phyloP scores from a whole-genome alignment of 768 basidiomycete species.

The Cubamyces lactineus region DNA sequence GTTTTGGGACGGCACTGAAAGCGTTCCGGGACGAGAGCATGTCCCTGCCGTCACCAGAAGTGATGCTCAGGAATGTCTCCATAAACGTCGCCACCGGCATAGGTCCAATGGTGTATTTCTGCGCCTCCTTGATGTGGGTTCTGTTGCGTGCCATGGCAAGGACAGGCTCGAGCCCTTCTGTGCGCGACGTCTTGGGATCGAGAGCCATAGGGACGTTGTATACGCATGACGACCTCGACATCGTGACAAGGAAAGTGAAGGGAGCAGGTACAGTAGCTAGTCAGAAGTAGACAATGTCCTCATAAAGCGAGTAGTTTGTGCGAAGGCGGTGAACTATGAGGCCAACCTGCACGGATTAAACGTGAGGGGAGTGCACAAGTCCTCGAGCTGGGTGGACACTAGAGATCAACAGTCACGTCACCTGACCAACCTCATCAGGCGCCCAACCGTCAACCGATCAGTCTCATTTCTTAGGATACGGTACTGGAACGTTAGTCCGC shows the following conservation, averaged over 20 bases:
- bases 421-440: too few species aligned
- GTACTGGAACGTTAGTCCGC: too few species aligned
- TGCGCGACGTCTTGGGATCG: not conserved
- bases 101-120: slow-evolving; percentile 4
- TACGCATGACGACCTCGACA: not conserved
- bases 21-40: not conserved
- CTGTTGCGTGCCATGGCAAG: not conserved
- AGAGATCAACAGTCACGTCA: too few species aligned
- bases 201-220: slow-evolving; percentile 7
- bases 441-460: too few species aligned
- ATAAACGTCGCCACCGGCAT: slow-evolving; percentile 14
- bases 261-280: too few species aligned
- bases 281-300: too few species aligned
- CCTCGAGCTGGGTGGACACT: too few species aligned
- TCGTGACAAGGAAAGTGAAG: not conserved
- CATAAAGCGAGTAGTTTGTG: too few species aligned
- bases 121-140: not conserved
- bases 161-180: not conserved
- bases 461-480: too few species aligned
- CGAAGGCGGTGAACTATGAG: too few species aligned
- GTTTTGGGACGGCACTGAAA: slow-evolving; percentile 2
- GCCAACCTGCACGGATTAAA: too few species aligned
- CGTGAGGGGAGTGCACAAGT: too few species aligned
- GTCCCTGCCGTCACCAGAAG: not conserved
- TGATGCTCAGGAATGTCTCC: not conserved